Conservation (phyloP, 345 rosid species). For the Linum usitatissimum region DNA sequence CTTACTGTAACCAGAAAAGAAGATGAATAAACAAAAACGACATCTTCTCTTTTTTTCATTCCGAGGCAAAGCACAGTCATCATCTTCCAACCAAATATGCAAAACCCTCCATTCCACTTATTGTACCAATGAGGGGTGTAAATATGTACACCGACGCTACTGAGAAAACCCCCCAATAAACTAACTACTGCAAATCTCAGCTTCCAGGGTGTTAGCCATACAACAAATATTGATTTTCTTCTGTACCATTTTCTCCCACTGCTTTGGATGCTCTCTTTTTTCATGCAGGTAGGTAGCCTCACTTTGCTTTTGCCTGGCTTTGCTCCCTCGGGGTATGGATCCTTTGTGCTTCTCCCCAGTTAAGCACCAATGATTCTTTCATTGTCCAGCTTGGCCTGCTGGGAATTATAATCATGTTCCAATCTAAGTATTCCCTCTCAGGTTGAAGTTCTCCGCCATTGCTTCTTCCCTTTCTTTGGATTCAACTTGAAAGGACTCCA, state of each 20-base stretch:
- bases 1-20: no score
- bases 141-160: neutral
- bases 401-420: no score
- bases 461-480: constrained; percentile 75
- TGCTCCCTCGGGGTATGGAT: no score
- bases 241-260: neutral
- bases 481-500: constrained; percentile 91
- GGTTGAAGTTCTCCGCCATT: constrained; percentile 72
- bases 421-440: neutral
- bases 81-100: neutral
- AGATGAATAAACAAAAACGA: no score
- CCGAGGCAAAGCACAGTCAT: neutral
- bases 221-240: no score
- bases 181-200: neutral
- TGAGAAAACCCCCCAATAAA: neutral
- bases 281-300: no score
- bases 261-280: neutral
- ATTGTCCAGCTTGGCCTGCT: no score
- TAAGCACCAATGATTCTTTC: no score
- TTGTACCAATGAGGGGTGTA: neutral
- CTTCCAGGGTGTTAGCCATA: neutral
- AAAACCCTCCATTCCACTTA: neutral
- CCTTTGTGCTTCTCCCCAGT: no score
- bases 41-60: no score
- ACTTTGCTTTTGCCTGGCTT: no score